phyloP scores from a whole-genome alignment of 2,329 filamentous ascomycete genomes.

The Colletotrichum truncatum region DNA sequence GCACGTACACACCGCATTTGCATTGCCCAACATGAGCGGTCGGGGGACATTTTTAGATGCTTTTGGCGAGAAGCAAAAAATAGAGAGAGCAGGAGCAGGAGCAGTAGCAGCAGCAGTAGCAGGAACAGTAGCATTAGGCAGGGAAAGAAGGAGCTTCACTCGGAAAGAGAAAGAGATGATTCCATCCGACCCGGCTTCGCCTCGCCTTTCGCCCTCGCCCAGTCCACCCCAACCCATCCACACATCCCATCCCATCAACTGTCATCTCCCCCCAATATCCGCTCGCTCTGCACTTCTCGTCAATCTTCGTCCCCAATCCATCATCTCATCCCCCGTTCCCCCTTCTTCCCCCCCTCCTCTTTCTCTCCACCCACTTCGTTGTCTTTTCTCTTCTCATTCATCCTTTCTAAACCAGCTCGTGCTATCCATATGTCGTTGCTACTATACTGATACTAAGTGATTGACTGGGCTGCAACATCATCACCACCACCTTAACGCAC shows the following conservation, averaged over 20 bases:
- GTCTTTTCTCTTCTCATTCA: neutral
- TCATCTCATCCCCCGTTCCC: neutral
- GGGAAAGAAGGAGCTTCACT: neutral
- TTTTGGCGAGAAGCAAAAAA: too few species aligned
- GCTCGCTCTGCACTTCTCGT: neutral
- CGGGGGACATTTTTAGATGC: too few species aligned
- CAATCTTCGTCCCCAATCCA: too few species aligned
- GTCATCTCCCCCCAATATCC: neutral
- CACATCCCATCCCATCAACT: slow-evolving; percentile 3
- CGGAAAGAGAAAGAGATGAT: neutral
- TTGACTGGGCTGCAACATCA: neutral
- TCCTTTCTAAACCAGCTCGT: neutral
- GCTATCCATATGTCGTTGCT: neutral
- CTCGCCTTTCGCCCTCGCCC: neutral
- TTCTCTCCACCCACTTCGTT: neutral
- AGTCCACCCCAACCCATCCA: neutral
- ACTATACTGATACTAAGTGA: neutral
- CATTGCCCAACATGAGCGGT: neutral
- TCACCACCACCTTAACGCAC: neutral
- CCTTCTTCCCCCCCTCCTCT: neutral
- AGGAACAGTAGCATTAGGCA: neutral
- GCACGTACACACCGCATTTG: neutral
- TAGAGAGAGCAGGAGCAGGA: too few species aligned
- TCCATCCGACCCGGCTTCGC: neutral
- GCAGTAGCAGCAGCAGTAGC: too few species aligned